phyloP scores from a whole-genome alignment of 1,139 yeast genomes.

The Diutina sp. region DNA sequence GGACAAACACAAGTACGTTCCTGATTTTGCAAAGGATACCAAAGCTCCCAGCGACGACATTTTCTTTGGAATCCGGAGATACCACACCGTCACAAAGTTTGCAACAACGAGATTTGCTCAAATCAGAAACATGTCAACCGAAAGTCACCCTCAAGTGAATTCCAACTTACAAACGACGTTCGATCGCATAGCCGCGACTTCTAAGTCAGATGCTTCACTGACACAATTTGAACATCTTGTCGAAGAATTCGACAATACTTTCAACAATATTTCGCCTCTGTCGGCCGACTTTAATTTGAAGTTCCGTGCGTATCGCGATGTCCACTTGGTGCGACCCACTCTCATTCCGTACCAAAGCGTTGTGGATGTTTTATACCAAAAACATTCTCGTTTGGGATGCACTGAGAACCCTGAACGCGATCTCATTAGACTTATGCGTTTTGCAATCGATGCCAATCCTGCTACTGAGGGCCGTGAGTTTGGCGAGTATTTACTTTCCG shows the following conservation, averaged over 20 bases:
- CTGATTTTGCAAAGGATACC: slow-evolving; percentile 3
- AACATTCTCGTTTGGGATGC: background rate
- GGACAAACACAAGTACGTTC: slow-evolving; percentile 19
- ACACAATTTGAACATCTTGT: background rate
- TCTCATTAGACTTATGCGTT: background rate
- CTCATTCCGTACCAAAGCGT: background rate
- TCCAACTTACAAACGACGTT: background rate
- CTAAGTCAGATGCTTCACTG: background rate
- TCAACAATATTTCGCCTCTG: background rate
- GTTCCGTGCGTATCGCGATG: background rate
- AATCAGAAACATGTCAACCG: background rate
- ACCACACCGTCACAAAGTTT: slow-evolving; percentile 17
- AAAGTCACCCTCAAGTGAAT: background rate
- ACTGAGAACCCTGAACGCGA: background rate
- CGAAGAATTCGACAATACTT: background rate
- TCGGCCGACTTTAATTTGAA: background rate
- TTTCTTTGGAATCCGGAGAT: slow-evolving; percentile 35
- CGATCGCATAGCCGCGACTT: background rate
- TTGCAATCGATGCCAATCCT: background rate
- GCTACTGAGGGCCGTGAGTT: background rate
- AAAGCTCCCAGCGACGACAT: slow-evolving; percentile 23
- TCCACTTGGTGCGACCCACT: background rate
- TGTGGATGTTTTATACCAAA: background rate
- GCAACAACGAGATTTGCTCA: background rate
- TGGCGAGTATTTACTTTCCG: background rate